A percentile compares a stretch with the other conserved stretches of the same genome.
These are phyloP conservation scores for Phaeodactylum tricornutum DNA, from an alignment of 108 stramenopile species.

Conservation along the genomic window DNA sequence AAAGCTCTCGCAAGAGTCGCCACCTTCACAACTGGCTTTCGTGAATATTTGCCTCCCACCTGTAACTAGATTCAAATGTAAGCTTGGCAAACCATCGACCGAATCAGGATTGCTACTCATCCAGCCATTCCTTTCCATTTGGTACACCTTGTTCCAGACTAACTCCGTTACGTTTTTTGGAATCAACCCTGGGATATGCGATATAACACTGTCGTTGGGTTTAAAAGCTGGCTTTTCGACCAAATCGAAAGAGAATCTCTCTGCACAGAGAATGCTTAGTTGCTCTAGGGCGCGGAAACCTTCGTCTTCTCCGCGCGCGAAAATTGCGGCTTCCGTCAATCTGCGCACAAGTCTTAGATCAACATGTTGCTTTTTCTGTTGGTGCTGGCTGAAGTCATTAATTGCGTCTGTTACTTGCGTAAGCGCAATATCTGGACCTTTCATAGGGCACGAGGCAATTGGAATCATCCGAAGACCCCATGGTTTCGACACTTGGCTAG, in stretches of 20 bases:
- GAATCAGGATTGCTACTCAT: conserved; percentile 62
- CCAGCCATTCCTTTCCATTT: conserved; percentile 32
- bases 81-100: conserved; percentile 62
- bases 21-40: neutral
- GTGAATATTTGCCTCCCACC: conserved; percentile 33
- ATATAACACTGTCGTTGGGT: conserved; percentile 6
- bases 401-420: neutral
- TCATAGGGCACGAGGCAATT: neutral
- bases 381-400: neutral
- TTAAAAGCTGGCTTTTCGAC: neutral
- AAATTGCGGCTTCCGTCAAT: conserved; percentile 4
- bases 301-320: neutral
- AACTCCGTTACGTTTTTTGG: conserved; percentile 6
- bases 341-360: neutral
- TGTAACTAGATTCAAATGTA: conserved; percentile 61
- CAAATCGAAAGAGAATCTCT: conserved; percentile 19
- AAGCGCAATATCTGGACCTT: neutral
- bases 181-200: conserved; percentile 12
- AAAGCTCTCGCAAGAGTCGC: conserved; percentile 14
- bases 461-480: no score
- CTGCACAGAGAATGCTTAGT: neutral
- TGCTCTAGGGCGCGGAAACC: conserved; percentile 3
- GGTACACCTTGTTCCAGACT: conserved; percentile 9
- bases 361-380: neutral
- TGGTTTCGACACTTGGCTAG: no score